Evolutionary conservation across 345 rosid genomes (phyloP).

Genomic region (Pugionium dolabratum): DNA sequence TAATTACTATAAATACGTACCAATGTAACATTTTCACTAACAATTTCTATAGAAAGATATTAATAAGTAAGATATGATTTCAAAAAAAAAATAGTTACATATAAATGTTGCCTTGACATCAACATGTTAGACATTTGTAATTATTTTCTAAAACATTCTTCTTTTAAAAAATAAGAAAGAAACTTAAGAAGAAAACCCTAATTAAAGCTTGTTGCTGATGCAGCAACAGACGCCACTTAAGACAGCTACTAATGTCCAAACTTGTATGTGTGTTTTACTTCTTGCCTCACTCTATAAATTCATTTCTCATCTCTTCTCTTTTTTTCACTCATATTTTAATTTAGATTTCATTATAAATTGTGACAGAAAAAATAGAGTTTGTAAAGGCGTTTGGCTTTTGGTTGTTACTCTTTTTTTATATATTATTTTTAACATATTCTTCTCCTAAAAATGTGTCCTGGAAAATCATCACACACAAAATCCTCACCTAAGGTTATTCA

Average conservation of each 20-base stretch:
- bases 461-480: constrained; percentile 59
- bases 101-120: no score
- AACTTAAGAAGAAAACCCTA: constrained; percentile 25
- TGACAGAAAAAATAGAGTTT: constrained; percentile 1
- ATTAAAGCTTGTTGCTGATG: constrained; percentile 53
- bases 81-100: not conserved
- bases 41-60: no score
- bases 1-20: no score
- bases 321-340: constrained; percentile 30
- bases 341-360: constrained; percentile 30
- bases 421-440: not conserved
- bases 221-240: constrained; percentile 59
- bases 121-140: no score
- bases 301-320: constrained; percentile 32
- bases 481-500: constrained; percentile 61
- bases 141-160: not conserved
- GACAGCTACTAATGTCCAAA: constrained; percentile 78
- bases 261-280: constrained; percentile 35
- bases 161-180: not conserved
- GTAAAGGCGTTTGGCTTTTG: constrained; percentile 14
- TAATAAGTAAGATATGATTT: no score
- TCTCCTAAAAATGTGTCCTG: constrained; percentile 50
- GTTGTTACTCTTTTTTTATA: not conserved
- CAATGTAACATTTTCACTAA: no score
- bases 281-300: constrained; percentile 45